phyloP scores from a whole-genome alignment of 1,284 basidiomycete genomes.

The Pholiota adiposa region DNA sequence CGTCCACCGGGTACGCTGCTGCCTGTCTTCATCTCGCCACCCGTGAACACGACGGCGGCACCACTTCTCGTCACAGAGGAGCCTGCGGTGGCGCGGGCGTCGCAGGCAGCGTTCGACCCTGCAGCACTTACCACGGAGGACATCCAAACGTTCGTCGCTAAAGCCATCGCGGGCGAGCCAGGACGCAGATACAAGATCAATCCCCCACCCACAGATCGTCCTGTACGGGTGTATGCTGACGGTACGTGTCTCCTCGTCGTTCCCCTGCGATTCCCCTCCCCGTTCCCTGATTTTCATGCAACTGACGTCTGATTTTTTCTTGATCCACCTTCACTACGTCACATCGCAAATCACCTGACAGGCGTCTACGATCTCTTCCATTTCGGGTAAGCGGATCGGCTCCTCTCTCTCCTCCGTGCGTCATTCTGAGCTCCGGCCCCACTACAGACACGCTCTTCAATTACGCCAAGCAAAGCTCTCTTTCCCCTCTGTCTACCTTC shows the following conservation, averaged over 20 bases:
- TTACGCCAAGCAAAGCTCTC: constrained; percentile 94
- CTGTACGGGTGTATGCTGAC: constrained; percentile 94
- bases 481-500: constrained; percentile 86
- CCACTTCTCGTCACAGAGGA: constrained; percentile 39
- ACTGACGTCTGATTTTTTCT: background rate
- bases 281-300: constrained; percentile 1
- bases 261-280: constrained; percentile 12
- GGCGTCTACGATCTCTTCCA: constrained; percentile 95
- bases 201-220: constrained; percentile 76
- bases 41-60: constrained; percentile 27
- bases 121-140: constrained; percentile 69
- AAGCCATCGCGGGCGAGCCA: constrained; percentile 67
- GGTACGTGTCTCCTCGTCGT: constrained; percentile 45
- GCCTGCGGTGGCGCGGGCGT: constrained; percentile 47
- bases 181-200: constrained; percentile 84
- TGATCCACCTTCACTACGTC: constrained; percentile 12
- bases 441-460: constrained; percentile 84
- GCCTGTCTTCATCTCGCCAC: constrained; percentile 38
- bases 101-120: constrained; percentile 60
- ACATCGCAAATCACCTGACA: constrained; percentile 35
- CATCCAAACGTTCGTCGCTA: constrained; percentile 71
- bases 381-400: constrained; percentile 68
- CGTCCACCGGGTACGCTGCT: constrained; percentile 29
- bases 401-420: constrained; percentile 6
- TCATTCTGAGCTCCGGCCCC: background rate